phyloP scores from a whole-genome alignment of 192 early-diverging fungal genomes.

The Coemansia reversa region DNA sequence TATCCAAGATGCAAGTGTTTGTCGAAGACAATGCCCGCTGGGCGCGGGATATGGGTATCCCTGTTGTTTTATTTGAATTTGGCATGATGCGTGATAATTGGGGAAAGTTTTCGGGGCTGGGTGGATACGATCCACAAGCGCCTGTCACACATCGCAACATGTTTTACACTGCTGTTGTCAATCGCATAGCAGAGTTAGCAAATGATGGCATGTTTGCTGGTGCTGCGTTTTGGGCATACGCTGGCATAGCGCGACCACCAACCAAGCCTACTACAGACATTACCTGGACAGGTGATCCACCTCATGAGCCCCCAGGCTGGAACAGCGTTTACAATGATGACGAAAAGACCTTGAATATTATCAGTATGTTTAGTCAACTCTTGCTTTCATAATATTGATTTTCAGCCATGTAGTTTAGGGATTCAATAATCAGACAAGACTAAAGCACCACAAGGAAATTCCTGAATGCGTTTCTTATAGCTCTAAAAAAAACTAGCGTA shows the following conservation, averaged over 20 bases:
- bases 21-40: slow-evolving; percentile 51
- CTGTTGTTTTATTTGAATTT: slow-evolving; percentile 60
- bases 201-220: slow-evolving; percentile 40
- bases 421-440: background rate
- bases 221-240: slow-evolving; percentile 67
- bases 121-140: slow-evolving; percentile 50
- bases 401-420: background rate
- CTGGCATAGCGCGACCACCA: slow-evolving; percentile 55
- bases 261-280: slow-evolving; percentile 21
- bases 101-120: slow-evolving; percentile 21
- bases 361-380: slow-evolving; percentile 7
- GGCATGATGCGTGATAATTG: slow-evolving; percentile 56
- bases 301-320: slow-evolving; percentile 64
- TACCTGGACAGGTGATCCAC: slow-evolving; percentile 60
- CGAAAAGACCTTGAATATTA: slow-evolving; percentile 19
- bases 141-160: slow-evolving; percentile 55
- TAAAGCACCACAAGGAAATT: too few relatives aligned
- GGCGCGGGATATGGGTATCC: slow-evolving; percentile 54
- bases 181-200: slow-evolving; percentile 8
- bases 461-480: too few relatives aligned
- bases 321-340: slow-evolving; percentile 66
- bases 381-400: background rate
- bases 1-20: slow-evolving; percentile 45
- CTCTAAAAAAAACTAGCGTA: too few relatives aligned
- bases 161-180: slow-evolving; percentile 55